Conservation (phyloP, 441 rosid species). For the Arabidopsis hybrid region DNA sequence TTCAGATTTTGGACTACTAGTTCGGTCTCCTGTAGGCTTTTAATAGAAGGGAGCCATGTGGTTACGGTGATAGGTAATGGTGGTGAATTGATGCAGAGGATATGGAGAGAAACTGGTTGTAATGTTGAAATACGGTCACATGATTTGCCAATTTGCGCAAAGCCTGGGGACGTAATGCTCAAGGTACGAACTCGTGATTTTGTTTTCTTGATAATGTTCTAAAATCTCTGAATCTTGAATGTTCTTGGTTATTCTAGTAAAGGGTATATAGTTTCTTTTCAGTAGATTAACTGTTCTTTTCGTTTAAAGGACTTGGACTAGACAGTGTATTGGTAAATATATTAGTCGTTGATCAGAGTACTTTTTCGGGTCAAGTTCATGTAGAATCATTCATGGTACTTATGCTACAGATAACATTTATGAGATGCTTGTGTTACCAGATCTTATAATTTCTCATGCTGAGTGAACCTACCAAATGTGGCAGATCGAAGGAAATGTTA, state of each 20-base stretch:
- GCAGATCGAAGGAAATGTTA: constrained; percentile 76
- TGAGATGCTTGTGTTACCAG: not conserved
- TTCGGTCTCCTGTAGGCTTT: constrained; percentile 64
- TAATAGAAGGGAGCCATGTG: constrained; percentile 62
- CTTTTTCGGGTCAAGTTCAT: not conserved
- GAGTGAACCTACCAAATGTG: constrained; percentile 17
- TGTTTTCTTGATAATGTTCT: not conserved
- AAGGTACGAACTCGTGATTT: constrained; percentile 51
- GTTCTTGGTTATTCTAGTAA: not conserved
- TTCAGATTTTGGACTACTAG: constrained; percentile 45
- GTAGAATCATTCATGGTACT: not conserved
- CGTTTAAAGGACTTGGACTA: not conserved
- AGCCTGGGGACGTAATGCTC: constrained; percentile 58
- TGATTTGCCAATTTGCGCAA: constrained; percentile 62
- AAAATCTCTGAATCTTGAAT: not conserved
- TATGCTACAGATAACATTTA: not conserved
- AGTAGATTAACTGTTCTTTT: not conserved
- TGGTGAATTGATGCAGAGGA: constrained; percentile 69
- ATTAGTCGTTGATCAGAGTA: not conserved
- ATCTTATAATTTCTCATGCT: not conserved
- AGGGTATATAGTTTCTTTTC: not conserved
- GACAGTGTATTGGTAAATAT: not conserved
- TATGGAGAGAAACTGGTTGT: constrained; percentile 59
- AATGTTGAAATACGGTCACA: constrained; percentile 55
- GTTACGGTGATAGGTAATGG: constrained; percentile 69